Percentiles rank a stretch among this genome's conserved stretches.
phyloP scores from a whole-genome alignment of 2,329 filamentous ascomycete species.

The Xylaria sp. region DNA sequence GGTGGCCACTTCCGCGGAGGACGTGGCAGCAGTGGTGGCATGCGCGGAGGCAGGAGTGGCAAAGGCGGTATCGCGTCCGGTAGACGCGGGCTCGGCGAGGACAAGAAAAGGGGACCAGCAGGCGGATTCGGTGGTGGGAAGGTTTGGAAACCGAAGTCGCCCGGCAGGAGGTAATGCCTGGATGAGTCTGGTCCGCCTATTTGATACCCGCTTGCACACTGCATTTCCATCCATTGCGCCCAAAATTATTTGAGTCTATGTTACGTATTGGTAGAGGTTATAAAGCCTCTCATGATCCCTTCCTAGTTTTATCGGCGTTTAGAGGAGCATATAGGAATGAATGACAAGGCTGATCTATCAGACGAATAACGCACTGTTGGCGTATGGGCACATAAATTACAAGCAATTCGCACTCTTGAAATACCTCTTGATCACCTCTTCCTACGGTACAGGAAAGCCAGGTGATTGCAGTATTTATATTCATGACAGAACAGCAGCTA shows the following conservation, averaged over 20 bases:
- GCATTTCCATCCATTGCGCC: constrained; percentile 11
- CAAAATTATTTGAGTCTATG: neutral
- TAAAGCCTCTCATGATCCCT: constrained; percentile 14
- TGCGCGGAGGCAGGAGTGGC: constrained; percentile 49
- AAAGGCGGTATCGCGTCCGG: constrained; percentile 57
- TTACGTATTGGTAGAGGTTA: constrained; percentile 6
- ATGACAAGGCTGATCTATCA: constrained; percentile 15
- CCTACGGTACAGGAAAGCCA: neutral
- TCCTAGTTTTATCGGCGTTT: constrained; percentile 31
- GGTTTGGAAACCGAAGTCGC: constrained; percentile 56
- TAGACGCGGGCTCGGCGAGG: constrained; percentile 62
- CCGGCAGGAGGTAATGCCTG: constrained; percentile 45
- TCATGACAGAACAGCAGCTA: constrained; percentile 11
- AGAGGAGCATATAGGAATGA: constrained; percentile 23
- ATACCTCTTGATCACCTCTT: constrained; percentile 8
- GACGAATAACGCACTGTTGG: neutral
- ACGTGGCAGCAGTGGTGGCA: constrained; percentile 39
- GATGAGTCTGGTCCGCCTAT: constrained; percentile 17
- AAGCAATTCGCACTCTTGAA: neutral
- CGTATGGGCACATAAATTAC: neutral
- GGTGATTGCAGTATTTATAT: constrained; percentile 5
- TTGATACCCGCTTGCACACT: constrained; percentile 38
- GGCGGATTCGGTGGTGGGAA: constrained; percentile 48
- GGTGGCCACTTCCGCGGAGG: constrained; percentile 44
- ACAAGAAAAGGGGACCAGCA: constrained; percentile 58